Conservation (phyloP, 2,329 filamentous ascomycete genomes). For the Blumeriella jaapii region DNA sequence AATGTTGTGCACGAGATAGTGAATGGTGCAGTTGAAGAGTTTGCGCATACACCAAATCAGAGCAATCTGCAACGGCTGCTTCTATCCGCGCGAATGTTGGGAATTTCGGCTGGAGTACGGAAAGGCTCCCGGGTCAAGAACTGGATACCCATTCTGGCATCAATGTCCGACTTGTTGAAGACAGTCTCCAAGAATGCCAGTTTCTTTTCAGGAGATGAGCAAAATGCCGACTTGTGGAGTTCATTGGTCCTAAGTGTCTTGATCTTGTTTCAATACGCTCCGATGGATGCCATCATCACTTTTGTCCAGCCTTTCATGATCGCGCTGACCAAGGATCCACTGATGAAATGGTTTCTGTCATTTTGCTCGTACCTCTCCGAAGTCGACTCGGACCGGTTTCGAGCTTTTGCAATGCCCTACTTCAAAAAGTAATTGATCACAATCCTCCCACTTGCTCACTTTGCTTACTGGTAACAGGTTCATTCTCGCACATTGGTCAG, state of each 20-base stretch:
- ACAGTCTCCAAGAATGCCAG: slow-evolving; percentile 32
- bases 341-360: slow-evolving; percentile 64
- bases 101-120: slow-evolving; percentile 64
- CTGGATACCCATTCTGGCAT: slow-evolving; percentile 57
- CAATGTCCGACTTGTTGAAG: slow-evolving; percentile 41
- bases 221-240: slow-evolving; percentile 41
- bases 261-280: slow-evolving; percentile 62
- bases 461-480: slow-evolving; percentile 43
- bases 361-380: slow-evolving; percentile 78
- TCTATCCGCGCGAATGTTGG: slow-evolving; percentile 48
- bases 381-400: slow-evolving; percentile 62
- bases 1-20: slow-evolving; percentile 45
- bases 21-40: slow-evolving; percentile 29
- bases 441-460: background rate
- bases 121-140: slow-evolving; percentile 62
- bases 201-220: slow-evolving; percentile 18
- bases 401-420: slow-evolving; percentile 63
- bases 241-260: slow-evolving; percentile 45
- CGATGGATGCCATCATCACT: slow-evolving; percentile 68
- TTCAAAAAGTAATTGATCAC: slow-evolving; percentile 54
- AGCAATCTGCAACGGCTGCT: slow-evolving; percentile 33
- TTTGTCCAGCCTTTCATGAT: slow-evolving; percentile 55
- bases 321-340: slow-evolving; percentile 49
- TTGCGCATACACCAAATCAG: slow-evolving; percentile 27
- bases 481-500: slow-evolving; percentile 61